Evolutionary conservation across 441 rosid genomes (phyloP).

Genomic region (Adansonia gregorii): DNA sequence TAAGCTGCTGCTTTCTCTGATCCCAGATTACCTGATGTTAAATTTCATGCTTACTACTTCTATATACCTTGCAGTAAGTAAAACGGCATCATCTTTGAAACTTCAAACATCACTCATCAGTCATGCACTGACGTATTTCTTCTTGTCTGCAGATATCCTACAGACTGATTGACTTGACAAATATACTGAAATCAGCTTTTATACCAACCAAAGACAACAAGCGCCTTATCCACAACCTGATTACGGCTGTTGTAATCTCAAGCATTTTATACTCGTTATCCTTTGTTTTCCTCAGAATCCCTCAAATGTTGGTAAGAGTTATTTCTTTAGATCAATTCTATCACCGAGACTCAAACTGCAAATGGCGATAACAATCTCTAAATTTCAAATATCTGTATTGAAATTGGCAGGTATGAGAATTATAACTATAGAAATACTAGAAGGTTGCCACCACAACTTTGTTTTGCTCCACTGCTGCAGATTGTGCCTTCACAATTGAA

Average conservation of each 20-base stretch:
- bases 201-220: constrained; percentile 67
- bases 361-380: background rate
- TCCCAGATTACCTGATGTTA: constrained; percentile 71
- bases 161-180: constrained; percentile 68
- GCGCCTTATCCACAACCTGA: constrained; percentile 54
- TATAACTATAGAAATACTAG: constrained; percentile 4
- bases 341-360: background rate
- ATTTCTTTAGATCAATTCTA: background rate
- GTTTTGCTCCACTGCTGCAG: background rate
- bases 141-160: constrained; percentile 54
- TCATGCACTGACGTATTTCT: constrained; percentile 16
- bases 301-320: constrained; percentile 71
- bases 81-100: constrained; percentile 6
- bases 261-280: constrained; percentile 58
- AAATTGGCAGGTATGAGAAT: constrained; percentile 17
- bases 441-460: background rate
- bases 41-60: constrained; percentile 79
- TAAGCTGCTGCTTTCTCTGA: constrained; percentile 67
- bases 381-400: background rate
- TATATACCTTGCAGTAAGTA: constrained; percentile 66
- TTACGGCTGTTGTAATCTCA: constrained; percentile 49
- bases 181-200: constrained; percentile 60
- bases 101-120: constrained; percentile 7
- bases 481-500: background rate
- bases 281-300: constrained; percentile 64